Evolutionary conservation across 495 filamentous ascomycete genomes (phyloP).

Genomic region (Neohortaea acidophila): DNA sequence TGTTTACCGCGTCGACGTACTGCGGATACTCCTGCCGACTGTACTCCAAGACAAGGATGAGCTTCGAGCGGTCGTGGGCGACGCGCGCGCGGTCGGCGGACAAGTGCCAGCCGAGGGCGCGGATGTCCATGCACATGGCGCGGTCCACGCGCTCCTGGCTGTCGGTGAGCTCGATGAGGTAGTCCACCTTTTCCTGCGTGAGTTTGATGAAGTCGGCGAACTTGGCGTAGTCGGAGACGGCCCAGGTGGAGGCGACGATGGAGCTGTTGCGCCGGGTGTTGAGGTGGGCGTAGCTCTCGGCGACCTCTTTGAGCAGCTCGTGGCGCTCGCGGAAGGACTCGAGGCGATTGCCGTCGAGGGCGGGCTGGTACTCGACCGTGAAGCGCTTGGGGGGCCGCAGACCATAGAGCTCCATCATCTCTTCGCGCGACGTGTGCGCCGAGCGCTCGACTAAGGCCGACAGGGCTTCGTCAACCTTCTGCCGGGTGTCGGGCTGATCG

Average conservation of each 20-base stretch:
- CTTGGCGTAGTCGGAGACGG: conserved; percentile 14
- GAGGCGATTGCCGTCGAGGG: conserved; percentile 22
- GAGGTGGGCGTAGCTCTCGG: conserved; percentile 14
- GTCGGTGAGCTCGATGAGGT: conserved; percentile 20
- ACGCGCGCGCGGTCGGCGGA: conserved; percentile 3
- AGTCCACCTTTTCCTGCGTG: conserved; percentile 19
- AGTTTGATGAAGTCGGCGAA: conserved; percentile 20
- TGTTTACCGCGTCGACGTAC: conserved; percentile 16
- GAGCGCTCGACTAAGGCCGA: conserved; percentile 14
- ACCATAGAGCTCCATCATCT: conserved; percentile 24
- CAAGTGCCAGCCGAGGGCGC: conserved; percentile 24
- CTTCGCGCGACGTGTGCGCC: conserved; percentile 14
- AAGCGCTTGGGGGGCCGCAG: conserved; percentile 23
- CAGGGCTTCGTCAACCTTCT: conserved; percentile 15
- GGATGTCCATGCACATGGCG: conserved; percentile 24
- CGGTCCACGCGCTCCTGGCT: conserved; percentile 23
- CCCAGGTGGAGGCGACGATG: conserved; percentile 22
- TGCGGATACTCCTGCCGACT: conserved; percentile 20
- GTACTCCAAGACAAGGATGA: conserved; percentile 20
- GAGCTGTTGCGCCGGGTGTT: conserved; percentile 11
- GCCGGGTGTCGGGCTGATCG: conserved; percentile 15
- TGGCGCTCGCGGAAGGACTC: conserved; percentile 25
- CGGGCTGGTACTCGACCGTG: conserved; percentile 10
- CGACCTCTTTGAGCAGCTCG: conserved; percentile 22
- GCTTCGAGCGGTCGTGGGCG: conserved; percentile 20